Evolutionary conservation across 495 filamentous ascomycete species (phyloP), one percentile per base, ranked within the genome.

Genomic region (Chaetomium tenue): DNA sequence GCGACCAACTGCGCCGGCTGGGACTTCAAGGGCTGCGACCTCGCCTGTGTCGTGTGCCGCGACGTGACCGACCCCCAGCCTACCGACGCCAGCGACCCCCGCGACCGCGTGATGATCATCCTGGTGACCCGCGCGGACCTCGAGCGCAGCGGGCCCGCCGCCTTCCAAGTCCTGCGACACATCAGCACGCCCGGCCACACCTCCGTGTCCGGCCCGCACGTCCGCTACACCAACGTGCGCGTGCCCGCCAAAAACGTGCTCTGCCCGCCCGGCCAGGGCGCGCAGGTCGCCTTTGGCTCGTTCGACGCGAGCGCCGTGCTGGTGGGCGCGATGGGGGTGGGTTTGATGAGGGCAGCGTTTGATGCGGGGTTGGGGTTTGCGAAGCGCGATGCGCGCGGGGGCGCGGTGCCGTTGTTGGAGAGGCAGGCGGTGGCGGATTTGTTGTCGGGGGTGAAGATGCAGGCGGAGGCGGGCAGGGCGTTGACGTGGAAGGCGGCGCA

Each of bases 1-100:
- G 81, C 82, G 39, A 82, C 81, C n/a, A 85, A 84, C 63, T 75
- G 73, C 60, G 77, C 75, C 3, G 83, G 82, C 25, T 85, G 82
- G 81, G 82, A 84, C 60, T 74, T 75, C 58, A 68, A 73, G 60
- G 83, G 83, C 11, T 78, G 79, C n/a, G 81, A 82, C 25, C 71
- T 86, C 6, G 76, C 78, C 53, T 84, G 82, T 63, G 78, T 84
- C 9, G 81, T 84, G 15, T 85, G 82, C 66, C 78, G 81, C 18
- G 74, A 77, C 56, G 65, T 72, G 8, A 74, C 75, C 8, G 60
- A 73, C 60, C 65, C 15, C 63, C 65, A 2, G 33, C 16, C n/a
- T n/a, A 59, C 68, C 1, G 57, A 67, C 15, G 12, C 44, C 15
- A 11, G 40, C 12, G 72, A 80, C 28, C 79, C 78, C 5, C 67